These are phyloP conservation scores for Pyricularia sp. DNA, from an alignment of 2,329 filamentous ascomycete species.

Conservation along the genomic window DNA sequence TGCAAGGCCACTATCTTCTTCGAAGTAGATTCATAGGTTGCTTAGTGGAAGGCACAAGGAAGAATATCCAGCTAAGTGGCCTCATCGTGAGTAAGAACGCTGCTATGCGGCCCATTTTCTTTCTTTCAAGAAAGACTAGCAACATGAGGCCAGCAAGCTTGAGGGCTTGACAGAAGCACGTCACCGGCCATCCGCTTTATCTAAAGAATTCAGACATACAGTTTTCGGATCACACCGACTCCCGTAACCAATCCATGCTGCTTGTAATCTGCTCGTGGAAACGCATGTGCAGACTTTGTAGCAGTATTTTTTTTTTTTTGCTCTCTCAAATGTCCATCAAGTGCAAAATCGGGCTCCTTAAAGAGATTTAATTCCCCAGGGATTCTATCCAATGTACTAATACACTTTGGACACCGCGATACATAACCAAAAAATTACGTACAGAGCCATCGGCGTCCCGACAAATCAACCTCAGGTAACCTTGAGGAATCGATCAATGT, in stretches of 20 bases:
- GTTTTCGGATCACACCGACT: background rate
- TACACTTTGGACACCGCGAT: background rate
- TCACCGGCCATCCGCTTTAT: background rate
- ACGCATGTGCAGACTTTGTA: background rate
- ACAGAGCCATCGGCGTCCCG: background rate
- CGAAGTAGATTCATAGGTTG: background rate
- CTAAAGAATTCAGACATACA: background rate
- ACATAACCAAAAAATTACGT: background rate
- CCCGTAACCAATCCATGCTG: background rate
- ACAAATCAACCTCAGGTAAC: background rate
- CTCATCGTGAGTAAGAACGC: background rate
- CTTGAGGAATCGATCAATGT: constrained; percentile 36
- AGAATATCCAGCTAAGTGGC: background rate
- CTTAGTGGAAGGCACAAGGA: background rate
- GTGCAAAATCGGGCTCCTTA: background rate
- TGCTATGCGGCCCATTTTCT: too few species aligned
- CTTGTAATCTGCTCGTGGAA: background rate
- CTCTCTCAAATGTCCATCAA: background rate
- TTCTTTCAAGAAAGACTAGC: too few species aligned
- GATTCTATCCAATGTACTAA: background rate
- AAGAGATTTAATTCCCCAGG: background rate
- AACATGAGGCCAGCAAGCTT: background rate
- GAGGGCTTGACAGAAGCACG: background rate
- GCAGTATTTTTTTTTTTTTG: background rate
- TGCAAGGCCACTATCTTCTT: background rate